phyloP scores from a whole-genome alignment of 306 rosid genomes.

The Ziziphus jujuba region DNA sequence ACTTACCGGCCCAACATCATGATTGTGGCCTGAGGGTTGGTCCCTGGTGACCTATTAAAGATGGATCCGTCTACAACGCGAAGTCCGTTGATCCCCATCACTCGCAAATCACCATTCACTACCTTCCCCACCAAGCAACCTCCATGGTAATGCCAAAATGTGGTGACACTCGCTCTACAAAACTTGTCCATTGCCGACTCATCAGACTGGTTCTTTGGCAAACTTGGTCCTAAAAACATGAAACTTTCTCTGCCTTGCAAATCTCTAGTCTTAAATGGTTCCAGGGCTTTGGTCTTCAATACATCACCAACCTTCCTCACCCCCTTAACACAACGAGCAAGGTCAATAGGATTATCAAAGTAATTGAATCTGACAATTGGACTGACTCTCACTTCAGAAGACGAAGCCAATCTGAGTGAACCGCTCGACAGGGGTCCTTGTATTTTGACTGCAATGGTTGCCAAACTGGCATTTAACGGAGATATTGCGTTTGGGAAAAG shows the following conservation, averaged over 20 bases:
- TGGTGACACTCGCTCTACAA: background rate
- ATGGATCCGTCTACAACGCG: slow-evolving; percentile 30
- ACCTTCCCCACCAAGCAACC: slow-evolving; percentile 30
- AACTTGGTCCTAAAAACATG: no score
- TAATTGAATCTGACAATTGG: slow-evolving; percentile 19
- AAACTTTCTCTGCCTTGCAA: background rate
- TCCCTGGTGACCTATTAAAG: slow-evolving; percentile 11
- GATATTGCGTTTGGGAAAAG: background rate
- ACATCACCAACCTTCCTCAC: slow-evolving; percentile 12
- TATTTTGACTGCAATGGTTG: background rate
- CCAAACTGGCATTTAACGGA: background rate
- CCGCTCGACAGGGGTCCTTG: background rate
- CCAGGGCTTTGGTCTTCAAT: background rate
- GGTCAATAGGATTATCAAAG: background rate
- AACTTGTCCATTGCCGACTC: no score
- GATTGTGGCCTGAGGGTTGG: slow-evolving; percentile 27
- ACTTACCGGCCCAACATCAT: slow-evolving; percentile 27
- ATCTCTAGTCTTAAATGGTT: background rate
- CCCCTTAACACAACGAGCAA: slow-evolving; percentile 14
- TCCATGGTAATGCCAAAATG: slow-evolving; percentile 35
- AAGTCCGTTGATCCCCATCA: background rate
- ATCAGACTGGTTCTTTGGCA: no score
- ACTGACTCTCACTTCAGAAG: background rate
- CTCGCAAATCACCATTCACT: slow-evolving; percentile 13
- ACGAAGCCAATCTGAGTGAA: background rate